Base-by-base conservation (phyloP, 2,329 filamentous ascomycete genomes). In the Cordyceps tenuipes region DNA sequence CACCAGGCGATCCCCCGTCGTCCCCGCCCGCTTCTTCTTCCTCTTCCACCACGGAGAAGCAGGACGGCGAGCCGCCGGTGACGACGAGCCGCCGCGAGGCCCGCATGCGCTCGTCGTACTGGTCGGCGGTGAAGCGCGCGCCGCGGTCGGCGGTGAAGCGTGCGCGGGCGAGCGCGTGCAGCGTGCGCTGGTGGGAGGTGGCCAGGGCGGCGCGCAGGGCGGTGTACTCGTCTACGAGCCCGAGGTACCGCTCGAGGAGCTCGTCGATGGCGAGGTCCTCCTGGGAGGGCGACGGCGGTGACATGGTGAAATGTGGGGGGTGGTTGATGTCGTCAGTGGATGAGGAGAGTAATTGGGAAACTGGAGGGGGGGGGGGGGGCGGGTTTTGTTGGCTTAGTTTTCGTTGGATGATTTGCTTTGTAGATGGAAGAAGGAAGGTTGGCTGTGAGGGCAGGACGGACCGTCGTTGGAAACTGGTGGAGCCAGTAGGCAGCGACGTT, bases 31-130 rank as follows among this genome's bases (percentile, higher is more conserved):
- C 43, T 5, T 31, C 47, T 50, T 43, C 57, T 29, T 60, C 26
- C 5, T 44, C 49, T 21, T 64, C 49, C 3, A 36, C 13, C 29
- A 71, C 44, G 1, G 60, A 31, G 54, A 69, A 72, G n/a, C n/a
- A n/a, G 2, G 19, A 52, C 5, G 66, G 59, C 39, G 10, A 12
- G 19, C 54, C 41, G 12, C 34, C 48, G 7, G 21, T 10, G 8
- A 70, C 66, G 9, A 52, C 54, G 34, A 86, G 65, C 58, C 72
- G 71, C 57, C 81, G 74, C 23, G 71, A 72, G 3, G 87, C 86
- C 68, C 84, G 84, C 84, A 90, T 90, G 51, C 89, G 81, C 64
- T 84, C 81, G 70, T 92, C 88, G 69, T 89, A 93, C 68, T 83
- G 81, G 66, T 90, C 86, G 63, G 77, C 80, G 3, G 88, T 88